Percentiles rank a stretch among this genome's conserved stretches.
Evolutionary conservation across 345 rosid species (phyloP).

Genomic region (Lagerstroemia speciosa): DNA sequence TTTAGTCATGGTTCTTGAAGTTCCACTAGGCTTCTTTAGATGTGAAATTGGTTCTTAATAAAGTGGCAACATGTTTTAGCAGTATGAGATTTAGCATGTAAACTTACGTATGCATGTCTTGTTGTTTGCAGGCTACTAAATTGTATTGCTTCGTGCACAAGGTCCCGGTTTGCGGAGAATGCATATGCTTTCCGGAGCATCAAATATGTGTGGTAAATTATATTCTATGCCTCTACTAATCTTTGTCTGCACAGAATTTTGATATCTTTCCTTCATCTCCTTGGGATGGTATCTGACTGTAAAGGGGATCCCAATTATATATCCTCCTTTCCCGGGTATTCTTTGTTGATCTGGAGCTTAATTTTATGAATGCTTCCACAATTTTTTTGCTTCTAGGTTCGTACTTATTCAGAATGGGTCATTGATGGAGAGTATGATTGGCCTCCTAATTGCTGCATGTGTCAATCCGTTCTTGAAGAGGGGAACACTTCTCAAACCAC

Average conservation of each 20-base stretch:
- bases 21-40: not conserved
- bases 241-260: not conserved
- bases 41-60: not conserved
- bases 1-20: not conserved
- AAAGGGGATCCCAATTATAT: not conserved
- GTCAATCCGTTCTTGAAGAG: slow-evolving; percentile 68
- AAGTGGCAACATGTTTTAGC: not conserved
- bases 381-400: slow-evolving; percentile 36
- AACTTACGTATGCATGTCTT: not conserved
- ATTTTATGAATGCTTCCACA: not conserved
- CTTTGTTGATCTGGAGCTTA: not conserved
- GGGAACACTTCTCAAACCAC: slow-evolving; percentile 58
- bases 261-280: not conserved
- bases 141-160: slow-evolving; percentile 95
- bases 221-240: slow-evolving; percentile 1
- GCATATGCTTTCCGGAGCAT: slow-evolving; percentile 93
- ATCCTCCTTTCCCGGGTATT: not conserved
- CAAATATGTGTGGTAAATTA: slow-evolving; percentile 76
- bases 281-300: not conserved
- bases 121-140: slow-evolving; percentile 76
- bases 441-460: slow-evolving; percentile 85
- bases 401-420: slow-evolving; percentile 98
- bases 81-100: not conserved
- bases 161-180: slow-evolving; percentile 96
- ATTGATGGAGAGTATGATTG: slow-evolving; percentile 98